phyloP scores from a whole-genome alignment of 768 basidiomycete species.

The Macrolepiota fuliginosa region DNA sequence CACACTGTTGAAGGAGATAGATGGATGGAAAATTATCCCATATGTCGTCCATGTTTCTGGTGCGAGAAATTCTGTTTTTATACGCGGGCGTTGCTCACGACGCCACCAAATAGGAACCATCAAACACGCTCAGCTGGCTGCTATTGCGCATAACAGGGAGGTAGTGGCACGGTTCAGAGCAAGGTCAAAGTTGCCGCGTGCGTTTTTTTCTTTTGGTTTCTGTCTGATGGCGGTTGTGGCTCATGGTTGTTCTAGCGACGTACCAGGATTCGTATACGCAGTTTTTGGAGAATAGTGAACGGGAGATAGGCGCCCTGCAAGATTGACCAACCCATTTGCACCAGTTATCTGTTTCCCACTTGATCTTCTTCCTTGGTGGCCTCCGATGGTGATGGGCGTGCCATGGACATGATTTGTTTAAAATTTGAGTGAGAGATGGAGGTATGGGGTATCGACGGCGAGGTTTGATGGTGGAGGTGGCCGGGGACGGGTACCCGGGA shows the following conservation, averaged over 20 bases:
- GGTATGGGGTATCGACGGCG: no score
- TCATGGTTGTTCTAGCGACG: conserved; percentile 31
- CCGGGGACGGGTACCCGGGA: no score
- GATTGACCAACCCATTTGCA: conserved; percentile 36
- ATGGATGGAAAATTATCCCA: conserved; percentile 60
- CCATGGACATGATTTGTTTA: neutral
- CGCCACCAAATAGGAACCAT: conserved; percentile 62
- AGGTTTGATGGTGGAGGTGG: no score
- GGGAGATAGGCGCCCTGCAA: conserved; percentile 64
- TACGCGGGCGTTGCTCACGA: neutral
- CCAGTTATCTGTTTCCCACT: neutral
- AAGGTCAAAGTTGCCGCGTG: conserved; percentile 50
- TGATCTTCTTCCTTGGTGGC: no score
- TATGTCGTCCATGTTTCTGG: conserved; percentile 82
- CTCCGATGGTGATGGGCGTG: neutral
- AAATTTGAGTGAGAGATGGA: no score
- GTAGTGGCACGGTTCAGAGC: conserved; percentile 68
- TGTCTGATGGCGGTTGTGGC: neutral
- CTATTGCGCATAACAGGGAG: conserved; percentile 70
- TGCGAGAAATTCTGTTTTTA: conserved; percentile 25
- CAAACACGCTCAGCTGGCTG: conserved; percentile 78
- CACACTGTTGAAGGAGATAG: conserved; percentile 64
- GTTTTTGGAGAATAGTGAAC: conserved; percentile 53
- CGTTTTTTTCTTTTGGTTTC: conserved; percentile 16
- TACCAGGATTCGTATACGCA: conserved; percentile 61